These are phyloP conservation scores for Smittium culicis DNA, from an alignment of 371 early-diverging fungal genomes.

Conservation along the genomic window DNA sequence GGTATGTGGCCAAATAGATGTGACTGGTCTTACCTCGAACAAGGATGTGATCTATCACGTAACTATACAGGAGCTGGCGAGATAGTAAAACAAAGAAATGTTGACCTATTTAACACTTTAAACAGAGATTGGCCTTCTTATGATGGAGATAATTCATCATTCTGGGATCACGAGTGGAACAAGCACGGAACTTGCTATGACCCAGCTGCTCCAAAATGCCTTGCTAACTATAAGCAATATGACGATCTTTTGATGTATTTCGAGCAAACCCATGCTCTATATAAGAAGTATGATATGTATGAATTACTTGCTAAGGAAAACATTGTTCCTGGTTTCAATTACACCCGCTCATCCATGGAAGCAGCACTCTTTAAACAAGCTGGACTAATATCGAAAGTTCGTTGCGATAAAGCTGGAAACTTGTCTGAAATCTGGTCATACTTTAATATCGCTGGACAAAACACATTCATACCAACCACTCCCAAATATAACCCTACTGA, in stretches of 20 bases:
- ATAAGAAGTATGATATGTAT: slow-evolving; percentile 43
- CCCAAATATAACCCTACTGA: too few relatives aligned
- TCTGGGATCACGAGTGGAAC: slow-evolving; percentile 60
- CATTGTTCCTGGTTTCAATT: slow-evolving; percentile 58
- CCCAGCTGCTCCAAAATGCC: slow-evolving; percentile 46
- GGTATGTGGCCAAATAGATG: slow-evolving; percentile 63
- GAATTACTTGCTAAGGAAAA: slow-evolving; percentile 35
- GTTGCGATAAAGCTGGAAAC: too few relatives aligned
- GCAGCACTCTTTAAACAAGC: too few relatives aligned
- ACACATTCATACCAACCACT: too few relatives aligned
- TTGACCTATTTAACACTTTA: slow-evolving; percentile 38
- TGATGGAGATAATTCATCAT: slow-evolving; percentile 41
- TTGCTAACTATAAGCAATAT: slow-evolving; percentile 29
- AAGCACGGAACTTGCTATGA: slow-evolving; percentile 69
- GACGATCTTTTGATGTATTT: slow-evolving; percentile 48
- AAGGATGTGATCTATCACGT: slow-evolving; percentile 52
- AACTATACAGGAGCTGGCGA: slow-evolving; percentile 36
- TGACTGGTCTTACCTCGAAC: too few relatives aligned
- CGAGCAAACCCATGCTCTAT: slow-evolving; percentile 34
- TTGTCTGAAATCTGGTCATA: too few relatives aligned
- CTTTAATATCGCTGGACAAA: too few relatives aligned
- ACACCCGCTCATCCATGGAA: slow-evolving; percentile 28
- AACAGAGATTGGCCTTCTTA: slow-evolving; percentile 60
- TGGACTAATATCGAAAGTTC: too few relatives aligned
- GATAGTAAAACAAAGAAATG: slow-evolving; percentile 27